Evolutionary conservation across 202 grass and related monocot species (phyloP).

Genomic region (Setaria viridis): DNA sequence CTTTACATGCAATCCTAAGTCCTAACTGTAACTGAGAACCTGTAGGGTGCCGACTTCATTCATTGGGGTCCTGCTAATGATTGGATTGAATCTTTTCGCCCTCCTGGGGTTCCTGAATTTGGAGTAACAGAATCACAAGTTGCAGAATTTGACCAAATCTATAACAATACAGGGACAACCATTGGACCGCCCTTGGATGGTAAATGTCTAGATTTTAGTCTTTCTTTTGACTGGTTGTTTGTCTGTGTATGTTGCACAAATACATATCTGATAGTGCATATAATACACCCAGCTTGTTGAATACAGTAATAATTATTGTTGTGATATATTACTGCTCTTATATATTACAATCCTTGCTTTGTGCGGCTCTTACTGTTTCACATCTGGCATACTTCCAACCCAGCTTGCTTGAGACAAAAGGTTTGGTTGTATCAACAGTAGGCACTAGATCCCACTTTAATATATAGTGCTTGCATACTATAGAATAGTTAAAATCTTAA

Average conservation of each 20-base stretch:
- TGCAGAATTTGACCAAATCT: constrained; percentile 85
- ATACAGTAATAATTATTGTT: constrained; percentile 1
- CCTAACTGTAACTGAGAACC: constrained; percentile 41
- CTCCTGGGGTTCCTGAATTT: constrained; percentile 59
- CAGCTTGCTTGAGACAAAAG: background rate
- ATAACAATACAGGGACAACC: constrained; percentile 52
- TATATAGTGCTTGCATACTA: background rate
- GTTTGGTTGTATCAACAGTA: background rate
- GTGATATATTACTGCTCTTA: background rate
- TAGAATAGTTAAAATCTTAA: background rate
- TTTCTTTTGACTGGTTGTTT: constrained; percentile 32
- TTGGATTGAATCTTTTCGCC: constrained; percentile 80
- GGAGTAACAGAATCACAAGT: constrained; percentile 45
- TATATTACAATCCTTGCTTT: background rate
- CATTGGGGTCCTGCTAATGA: constrained; percentile 64
- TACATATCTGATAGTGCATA: constrained; percentile 8
- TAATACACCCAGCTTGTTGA: background rate
- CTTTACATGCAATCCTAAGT: constrained; percentile 26
- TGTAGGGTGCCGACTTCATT: constrained; percentile 71
- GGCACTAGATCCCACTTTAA: background rate
- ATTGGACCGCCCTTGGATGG: constrained; percentile 77
- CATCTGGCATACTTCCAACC: background rate
- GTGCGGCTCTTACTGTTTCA: constrained; percentile 11
- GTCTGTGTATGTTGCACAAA: constrained; percentile 2
- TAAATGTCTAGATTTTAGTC: constrained; percentile 41